These are phyloP conservation scores for Trypanosomatidae sp. DNA, from an alignment of 208 protist species.

Conservation along the genomic window DNA sequence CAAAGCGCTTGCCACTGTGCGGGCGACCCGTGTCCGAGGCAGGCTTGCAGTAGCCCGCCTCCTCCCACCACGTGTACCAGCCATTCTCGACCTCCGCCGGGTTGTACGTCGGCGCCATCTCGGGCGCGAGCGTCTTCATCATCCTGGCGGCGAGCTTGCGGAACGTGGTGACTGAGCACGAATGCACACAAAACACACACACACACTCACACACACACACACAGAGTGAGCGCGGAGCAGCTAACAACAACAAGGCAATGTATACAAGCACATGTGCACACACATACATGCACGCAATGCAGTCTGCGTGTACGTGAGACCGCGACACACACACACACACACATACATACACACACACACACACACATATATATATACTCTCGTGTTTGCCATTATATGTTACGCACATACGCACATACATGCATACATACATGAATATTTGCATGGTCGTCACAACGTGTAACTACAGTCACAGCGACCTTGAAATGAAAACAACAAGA, in stretches of 20 bases:
- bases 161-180: no score
- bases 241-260: neutral
- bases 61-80: constrained; percentile 98
- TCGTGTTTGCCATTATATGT: no score
- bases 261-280: no score
- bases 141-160: no score
- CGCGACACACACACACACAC: neutral
- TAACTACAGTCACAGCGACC: no score
- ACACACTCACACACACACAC: neutral
- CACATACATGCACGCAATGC: neutral
- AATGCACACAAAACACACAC: constrained; percentile 4
- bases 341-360: neutral
- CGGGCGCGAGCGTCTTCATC: constrained; percentile 65
- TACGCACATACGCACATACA: no score
- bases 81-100: constrained; percentile 91
- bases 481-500: no score
- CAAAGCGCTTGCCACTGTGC: constrained; percentile 76
- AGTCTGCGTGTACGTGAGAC: neutral
- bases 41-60: constrained; percentile 92
- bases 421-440: no score
- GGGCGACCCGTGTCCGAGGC: constrained; percentile 49
- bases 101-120: constrained; percentile 89
- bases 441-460: no score
- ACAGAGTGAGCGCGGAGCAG: neutral
- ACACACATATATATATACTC: neutral